Evolutionary conservation across 1,284 basidiomycete species (phyloP).

Genomic region (Ustilago trichophora): DNA sequence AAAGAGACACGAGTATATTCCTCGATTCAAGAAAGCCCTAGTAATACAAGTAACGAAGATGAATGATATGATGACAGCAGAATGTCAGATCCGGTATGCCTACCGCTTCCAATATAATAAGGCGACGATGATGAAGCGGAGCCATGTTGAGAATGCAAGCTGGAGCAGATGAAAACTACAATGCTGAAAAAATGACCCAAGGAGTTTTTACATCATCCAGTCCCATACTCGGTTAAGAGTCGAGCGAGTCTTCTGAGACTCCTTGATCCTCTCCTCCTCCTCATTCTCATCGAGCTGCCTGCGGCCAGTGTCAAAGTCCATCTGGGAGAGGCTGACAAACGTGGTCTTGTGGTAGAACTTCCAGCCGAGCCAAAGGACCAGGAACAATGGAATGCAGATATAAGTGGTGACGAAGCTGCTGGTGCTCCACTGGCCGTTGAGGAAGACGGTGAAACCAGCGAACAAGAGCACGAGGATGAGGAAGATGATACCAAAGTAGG

Average conservation of each 20-base stretch:
- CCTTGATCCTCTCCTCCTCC: conserved; percentile 30
- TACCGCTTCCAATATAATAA: too few relatives aligned
- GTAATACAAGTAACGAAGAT: conserved; percentile 29
- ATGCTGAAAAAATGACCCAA: background rate
- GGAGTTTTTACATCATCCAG: conserved; percentile 40
- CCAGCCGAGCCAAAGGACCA: conserved; percentile 76
- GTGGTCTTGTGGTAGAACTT: conserved; percentile 71
- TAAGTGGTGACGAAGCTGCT: conserved; percentile 84
- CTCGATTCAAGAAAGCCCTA: conserved; percentile 6
- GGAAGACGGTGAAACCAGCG: conserved; percentile 68
- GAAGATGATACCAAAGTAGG: conserved; percentile 50
- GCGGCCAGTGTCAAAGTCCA: conserved; percentile 72
- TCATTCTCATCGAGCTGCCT: conserved; percentile 46
- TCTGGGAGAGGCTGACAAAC: conserved; percentile 44
- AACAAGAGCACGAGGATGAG: conserved; percentile 50
- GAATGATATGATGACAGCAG: too few relatives aligned
- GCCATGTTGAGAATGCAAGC: too few relatives aligned
- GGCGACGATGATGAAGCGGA: too few relatives aligned
- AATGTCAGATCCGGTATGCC: too few relatives aligned
- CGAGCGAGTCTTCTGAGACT: conserved; percentile 11
- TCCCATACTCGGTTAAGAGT: conserved; percentile 31
- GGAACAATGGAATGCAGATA: conserved; percentile 78
- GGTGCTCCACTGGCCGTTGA: conserved; percentile 53
- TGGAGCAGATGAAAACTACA: too few relatives aligned
- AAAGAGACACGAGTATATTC: background rate